Percentiles rank a stretch among this genome's conserved stretches.
phyloP scores from a whole-genome alignment of 176 grass and related monocot species.

The Oryza brachyantha region DNA sequence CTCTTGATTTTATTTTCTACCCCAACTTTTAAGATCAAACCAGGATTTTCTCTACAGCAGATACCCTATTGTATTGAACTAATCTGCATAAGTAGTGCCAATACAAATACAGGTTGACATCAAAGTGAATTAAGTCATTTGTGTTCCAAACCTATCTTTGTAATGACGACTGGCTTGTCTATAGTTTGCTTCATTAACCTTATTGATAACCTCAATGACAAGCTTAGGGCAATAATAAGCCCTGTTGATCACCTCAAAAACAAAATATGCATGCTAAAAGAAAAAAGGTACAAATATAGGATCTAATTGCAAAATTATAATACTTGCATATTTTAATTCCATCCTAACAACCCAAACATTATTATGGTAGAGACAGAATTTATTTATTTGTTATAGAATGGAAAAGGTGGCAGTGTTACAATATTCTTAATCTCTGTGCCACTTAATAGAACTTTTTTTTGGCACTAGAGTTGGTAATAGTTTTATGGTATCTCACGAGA shows the following conservation, averaged over 20 bases:
- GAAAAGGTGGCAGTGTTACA: neutral
- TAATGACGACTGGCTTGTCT: neutral
- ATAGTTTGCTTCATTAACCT: neutral
- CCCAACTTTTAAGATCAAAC: slow-evolving; percentile 5
- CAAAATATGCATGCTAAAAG: neutral
- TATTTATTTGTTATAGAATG: neutral
- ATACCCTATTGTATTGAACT: neutral
- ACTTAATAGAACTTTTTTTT: neutral
- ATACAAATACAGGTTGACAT: neutral
- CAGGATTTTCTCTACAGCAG: neutral
- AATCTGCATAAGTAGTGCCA: slow-evolving; percentile 4
- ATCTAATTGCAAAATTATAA: slow-evolving; percentile 9
- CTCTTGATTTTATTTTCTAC: neutral
- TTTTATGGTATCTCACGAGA: neutral
- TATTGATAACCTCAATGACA: neutral
- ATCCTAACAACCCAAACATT: neutral
- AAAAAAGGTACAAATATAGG: neutral
- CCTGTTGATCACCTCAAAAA: neutral
- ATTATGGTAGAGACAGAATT: neutral
- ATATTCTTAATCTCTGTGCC: slow-evolving; percentile 17
- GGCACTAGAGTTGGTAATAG: neutral
- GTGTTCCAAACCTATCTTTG: neutral
- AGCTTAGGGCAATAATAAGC: neutral
- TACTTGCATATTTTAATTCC: slow-evolving; percentile 33
- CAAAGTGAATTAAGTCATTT: slow-evolving; percentile 13